These are phyloP conservation scores for Parastagonospora nodorum DNA, from an alignment of 2,329 filamentous ascomycete species.

Conservation along the genomic window DNA sequence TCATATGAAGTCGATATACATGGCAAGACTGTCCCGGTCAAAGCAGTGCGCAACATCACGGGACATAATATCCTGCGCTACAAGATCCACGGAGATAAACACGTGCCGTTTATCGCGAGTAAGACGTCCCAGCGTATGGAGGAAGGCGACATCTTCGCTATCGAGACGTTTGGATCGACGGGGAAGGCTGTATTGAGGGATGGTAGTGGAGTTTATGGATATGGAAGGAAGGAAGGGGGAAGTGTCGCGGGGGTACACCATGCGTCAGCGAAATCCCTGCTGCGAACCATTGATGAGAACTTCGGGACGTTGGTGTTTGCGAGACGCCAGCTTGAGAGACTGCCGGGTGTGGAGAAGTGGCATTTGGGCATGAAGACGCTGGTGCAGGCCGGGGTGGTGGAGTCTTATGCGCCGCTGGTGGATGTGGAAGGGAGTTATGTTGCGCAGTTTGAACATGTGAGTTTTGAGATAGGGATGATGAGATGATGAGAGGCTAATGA, in stretches of 20 bases:
- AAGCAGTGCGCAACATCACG: constrained; percentile 82
- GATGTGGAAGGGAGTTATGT: constrained; percentile 93
- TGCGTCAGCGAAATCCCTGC: constrained; percentile 78
- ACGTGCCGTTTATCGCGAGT: constrained; percentile 88
- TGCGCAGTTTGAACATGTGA: constrained; percentile 91
- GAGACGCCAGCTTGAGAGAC: constrained; percentile 81
- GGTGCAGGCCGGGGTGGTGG: constrained; percentile 79
- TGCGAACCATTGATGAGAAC: constrained; percentile 91
- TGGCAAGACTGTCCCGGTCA: constrained; percentile 76
- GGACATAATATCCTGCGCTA: constrained; percentile 92
- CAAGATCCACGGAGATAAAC: constrained; percentile 90
- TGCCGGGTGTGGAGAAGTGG: constrained; percentile 84
- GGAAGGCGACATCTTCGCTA: constrained; percentile 91
- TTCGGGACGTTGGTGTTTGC: constrained; percentile 92
- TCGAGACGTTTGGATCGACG: constrained; percentile 94
- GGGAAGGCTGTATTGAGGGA: constrained; percentile 84
- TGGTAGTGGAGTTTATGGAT: constrained; percentile 66
- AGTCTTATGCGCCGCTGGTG: constrained; percentile 84
- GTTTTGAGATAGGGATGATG: constrained; percentile 44
- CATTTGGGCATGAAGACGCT: constrained; percentile 86
- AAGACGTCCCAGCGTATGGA: constrained; percentile 92
- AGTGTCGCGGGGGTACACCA: constrained; percentile 74
- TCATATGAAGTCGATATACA: constrained; percentile 84
- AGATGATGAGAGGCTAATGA: not conserved
- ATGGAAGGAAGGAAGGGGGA: constrained; percentile 73